These are phyloP conservation scores for Nepenthes alata DNA, from an alignment of 179 eudicot species.

Conservation along the genomic window DNA sequence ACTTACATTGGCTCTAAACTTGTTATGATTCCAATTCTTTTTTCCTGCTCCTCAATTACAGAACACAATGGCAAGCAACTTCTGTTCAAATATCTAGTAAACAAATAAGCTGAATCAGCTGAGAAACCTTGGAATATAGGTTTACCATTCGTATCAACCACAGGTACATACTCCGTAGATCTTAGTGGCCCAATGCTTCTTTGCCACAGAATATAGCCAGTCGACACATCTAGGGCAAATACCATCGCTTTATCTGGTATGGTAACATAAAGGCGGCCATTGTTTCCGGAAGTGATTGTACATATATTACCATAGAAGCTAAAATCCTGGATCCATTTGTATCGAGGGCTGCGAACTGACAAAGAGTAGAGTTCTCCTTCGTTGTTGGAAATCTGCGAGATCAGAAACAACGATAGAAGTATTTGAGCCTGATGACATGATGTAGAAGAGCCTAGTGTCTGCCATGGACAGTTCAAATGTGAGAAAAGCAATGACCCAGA, in stretches of 20 bases:
- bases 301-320: conserved; percentile 41
- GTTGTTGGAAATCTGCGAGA: conserved; percentile 60
- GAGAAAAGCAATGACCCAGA: background rate
- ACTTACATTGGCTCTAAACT: too few species aligned
- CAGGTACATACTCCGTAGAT: conserved; percentile 44
- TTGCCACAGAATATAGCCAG: conserved; percentile 70
- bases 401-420: conserved; percentile 3
- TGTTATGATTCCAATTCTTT: too few species aligned
- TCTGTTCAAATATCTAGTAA: too few species aligned
- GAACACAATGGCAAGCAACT: too few species aligned
- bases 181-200: conserved; percentile 60
- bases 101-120: background rate
- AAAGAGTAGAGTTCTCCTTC: conserved; percentile 77
- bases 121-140: background rate
- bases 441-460: too few species aligned
- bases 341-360: conserved; percentile 44
- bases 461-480: background rate
- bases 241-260: conserved; percentile 36
- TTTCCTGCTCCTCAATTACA: too few species aligned
- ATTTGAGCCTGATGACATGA: background rate
- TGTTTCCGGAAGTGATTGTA: conserved; percentile 58
- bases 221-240: conserved; percentile 57
- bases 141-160: conserved; percentile 70
- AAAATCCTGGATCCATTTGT: conserved; percentile 78
- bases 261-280: conserved; percentile 62